phyloP scores from a whole-genome alignment of 441 rosid species.

The Gossypium trilobum region DNA sequence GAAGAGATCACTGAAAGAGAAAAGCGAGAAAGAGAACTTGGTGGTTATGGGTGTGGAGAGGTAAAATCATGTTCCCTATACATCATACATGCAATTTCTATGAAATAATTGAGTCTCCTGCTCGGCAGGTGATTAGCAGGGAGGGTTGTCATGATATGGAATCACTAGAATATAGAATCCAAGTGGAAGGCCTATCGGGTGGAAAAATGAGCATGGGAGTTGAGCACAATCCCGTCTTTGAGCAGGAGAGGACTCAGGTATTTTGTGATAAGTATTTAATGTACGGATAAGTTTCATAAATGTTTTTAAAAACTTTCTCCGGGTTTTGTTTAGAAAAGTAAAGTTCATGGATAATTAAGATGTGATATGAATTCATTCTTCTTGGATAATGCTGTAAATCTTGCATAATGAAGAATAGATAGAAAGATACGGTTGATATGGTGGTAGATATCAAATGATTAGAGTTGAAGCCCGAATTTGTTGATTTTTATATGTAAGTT shows the following conservation, averaged over 20 bases:
- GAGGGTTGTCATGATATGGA: conserved; percentile 18
- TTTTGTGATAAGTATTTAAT: not conserved
- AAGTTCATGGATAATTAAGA: not conserved
- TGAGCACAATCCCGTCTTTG: conserved; percentile 19
- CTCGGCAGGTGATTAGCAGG: conserved; percentile 29
- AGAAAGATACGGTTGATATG: not conserved
- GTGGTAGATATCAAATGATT: not conserved
- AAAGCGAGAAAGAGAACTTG: conserved; percentile 36
- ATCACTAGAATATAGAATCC: conserved; percentile 19
- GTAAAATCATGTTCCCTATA: conserved; percentile 15
- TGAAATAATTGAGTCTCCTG: conserved; percentile 11
- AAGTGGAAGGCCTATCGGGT: conserved; percentile 11
- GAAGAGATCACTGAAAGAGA: conserved; percentile 43
- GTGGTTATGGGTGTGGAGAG: conserved; percentile 43
- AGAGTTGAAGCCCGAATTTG: not conserved
- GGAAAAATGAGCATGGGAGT: conserved; percentile 11
- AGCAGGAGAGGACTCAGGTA: conserved; percentile 26
- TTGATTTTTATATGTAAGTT: not conserved
- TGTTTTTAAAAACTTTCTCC: not conserved
- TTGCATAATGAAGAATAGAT: not conserved
- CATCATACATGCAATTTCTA: not conserved
- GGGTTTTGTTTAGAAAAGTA: not conserved
- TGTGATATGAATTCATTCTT: not conserved
- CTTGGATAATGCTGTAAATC: not conserved
- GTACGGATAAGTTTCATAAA: not conserved